Base-by-base conservation (phyloP, 116 monocot species). In the Cymodocea nodosa region DNA sequence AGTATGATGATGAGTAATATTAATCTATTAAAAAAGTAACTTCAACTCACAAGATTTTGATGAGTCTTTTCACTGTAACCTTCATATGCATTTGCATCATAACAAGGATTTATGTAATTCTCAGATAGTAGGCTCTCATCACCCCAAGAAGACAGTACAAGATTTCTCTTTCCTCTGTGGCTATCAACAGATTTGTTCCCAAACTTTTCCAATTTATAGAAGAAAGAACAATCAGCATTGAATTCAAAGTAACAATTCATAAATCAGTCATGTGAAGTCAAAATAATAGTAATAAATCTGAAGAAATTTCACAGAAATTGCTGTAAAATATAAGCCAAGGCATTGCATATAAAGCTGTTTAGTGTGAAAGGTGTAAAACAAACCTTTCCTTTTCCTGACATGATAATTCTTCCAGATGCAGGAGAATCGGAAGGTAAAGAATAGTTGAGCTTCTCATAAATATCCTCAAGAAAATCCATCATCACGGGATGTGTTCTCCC, bases 401-500 rank as follows among this genome's bases (percentile, higher is more conserved):
- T 52, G 56, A 75, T 39, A 50, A 36, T 71, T 78, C 63, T 59
- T 75, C 97, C 88, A 68, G 85, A 84, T 50, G 80, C 85, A 64
- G 79, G 72, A 71, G 97, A 87, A 85, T 97, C 97, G 63, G 77
- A 90, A 55, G 97, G 81, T 48, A 91, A 74, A 78, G 64, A 75
- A 64, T 97, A 97, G 19, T 84, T 69, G 11, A 97, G 76, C 48
- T 71, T 74, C 65, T 97, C 91, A 71, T 97, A 87, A 67, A 97
- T 70, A 77, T 97, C 97, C 75, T 97, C 97, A 50, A 97, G 85
- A 52, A 83, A 91, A 60, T 54, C 66, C 66, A 80, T 69, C 73
- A 85, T 80, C 67, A 97, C 97, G 24, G 97, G 90, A 80, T 91
- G 82, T 64, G 85, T 97, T 72, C 97, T 83, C 54, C 97, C 97